These are phyloP conservation scores for Penicillium goetzii DNA, from an alignment of 495 filamentous ascomycete species.

Conservation along the genomic window DNA sequence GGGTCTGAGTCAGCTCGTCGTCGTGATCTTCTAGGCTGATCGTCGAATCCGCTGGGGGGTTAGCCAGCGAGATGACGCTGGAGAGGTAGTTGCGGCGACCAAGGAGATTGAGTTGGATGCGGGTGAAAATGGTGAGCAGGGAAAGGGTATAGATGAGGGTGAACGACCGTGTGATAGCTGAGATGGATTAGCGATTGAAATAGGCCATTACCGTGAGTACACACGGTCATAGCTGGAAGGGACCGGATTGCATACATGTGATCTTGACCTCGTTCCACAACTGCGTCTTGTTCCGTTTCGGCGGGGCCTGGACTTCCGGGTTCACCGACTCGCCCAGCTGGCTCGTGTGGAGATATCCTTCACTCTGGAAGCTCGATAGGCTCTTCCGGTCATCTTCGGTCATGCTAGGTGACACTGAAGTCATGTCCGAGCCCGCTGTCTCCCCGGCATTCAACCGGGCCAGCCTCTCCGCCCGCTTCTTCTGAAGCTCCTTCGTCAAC, in stretches of 20 bases:
- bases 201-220: not conserved
- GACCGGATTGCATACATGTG: slow-evolving; percentile 66
- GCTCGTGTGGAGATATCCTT: slow-evolving; percentile 78
- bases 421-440: slow-evolving; percentile 60
- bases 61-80: slow-evolving; percentile 87
- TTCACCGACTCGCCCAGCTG: slow-evolving; percentile 63
- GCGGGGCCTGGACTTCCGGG: slow-evolving; percentile 42
- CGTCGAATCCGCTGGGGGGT: slow-evolving; percentile 58
- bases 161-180: slow-evolving; percentile 88
- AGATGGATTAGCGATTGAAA: slow-evolving; percentile 1
- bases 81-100: slow-evolving; percentile 94
- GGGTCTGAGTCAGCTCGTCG: slow-evolving; percentile 75
- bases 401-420: slow-evolving; percentile 75
- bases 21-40: slow-evolving; percentile 91
- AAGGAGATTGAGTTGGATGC: slow-evolving; percentile 96
- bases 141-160: slow-evolving; percentile 90
- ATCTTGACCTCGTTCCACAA: slow-evolving; percentile 99
- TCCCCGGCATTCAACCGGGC: slow-evolving; percentile 59
- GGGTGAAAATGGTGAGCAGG: slow-evolving; percentile 86
- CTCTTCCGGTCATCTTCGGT: slow-evolving; percentile 83
- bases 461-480: slow-evolving; percentile 82
- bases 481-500: slow-evolving; percentile 87
- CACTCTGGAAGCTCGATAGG: slow-evolving; percentile 73
- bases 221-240: not conserved
- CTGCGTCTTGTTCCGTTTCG: slow-evolving; percentile 83